A percentile compares a stretch with the other conserved stretches of the same genome.
Conservation (phyloP, 2,329 filamentous ascomycete species). For the Sodiomyces alkalinus region DNA sequence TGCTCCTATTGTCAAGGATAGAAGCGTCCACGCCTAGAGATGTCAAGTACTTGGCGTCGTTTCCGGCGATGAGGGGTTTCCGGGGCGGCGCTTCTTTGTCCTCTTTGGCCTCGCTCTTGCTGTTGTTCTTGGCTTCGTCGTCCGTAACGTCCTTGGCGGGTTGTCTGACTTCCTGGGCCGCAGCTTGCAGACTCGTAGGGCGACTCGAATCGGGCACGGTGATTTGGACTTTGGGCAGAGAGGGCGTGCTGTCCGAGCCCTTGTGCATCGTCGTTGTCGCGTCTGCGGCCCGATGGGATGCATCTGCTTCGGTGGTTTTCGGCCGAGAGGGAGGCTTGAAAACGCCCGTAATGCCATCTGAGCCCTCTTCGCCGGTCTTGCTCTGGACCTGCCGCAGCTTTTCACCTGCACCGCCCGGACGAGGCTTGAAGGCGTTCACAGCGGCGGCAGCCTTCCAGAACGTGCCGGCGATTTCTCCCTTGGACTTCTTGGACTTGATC, state of each 20-base stretch:
- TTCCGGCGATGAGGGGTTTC: conserved; percentile 50
- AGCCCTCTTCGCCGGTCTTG: conserved; percentile 40
- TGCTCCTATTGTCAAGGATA: conserved; percentile 60
- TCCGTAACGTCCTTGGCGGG: neutral
- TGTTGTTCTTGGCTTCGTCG: conserved; percentile 11
- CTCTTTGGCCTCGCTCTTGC: conserved; percentile 12
- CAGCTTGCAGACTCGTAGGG: conserved; percentile 22
- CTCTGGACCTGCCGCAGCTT: conserved; percentile 50
- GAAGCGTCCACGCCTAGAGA: conserved; percentile 62
- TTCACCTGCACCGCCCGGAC: conserved; percentile 74
- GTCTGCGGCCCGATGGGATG: too few species aligned
- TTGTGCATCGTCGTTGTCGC: too few species aligned
- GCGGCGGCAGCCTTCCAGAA: conserved; percentile 71
- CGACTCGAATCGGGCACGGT: conserved; percentile 30
- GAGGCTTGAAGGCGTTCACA: conserved; percentile 63
- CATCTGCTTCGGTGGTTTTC: conserved; percentile 17
- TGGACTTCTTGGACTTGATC: conserved; percentile 68
- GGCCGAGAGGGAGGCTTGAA: conserved; percentile 59
- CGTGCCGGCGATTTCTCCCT: conserved; percentile 56
- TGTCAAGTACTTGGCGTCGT: conserved; percentile 65
- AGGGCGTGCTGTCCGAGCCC: conserved; percentile 17
- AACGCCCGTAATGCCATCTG: conserved; percentile 81
- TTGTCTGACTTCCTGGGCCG: conserved; percentile 17
- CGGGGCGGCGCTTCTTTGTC: conserved; percentile 35
- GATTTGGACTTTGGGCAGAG: conserved; percentile 43